These are phyloP conservation scores for Sutorius australiensis DNA, from an alignment of 768 basidiomycete genomes.

Conservation along the genomic window DNA sequence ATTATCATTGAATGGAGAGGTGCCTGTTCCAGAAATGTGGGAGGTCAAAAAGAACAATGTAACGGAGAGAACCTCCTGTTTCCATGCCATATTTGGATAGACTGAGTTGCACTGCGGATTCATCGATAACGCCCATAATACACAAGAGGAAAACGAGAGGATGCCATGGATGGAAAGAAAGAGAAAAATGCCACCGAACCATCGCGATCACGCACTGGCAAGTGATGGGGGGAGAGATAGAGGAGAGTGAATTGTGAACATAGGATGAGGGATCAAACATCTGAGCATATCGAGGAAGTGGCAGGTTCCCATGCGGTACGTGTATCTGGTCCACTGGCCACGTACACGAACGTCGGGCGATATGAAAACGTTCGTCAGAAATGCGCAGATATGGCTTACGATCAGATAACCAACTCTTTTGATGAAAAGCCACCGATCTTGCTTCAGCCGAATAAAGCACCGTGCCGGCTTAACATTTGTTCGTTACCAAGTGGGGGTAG, in stretches of 20 bases:
- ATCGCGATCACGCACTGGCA: constrained; percentile 2
- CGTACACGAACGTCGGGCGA: constrained; percentile 18
- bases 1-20: constrained; percentile 1
- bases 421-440: constrained; percentile 23
- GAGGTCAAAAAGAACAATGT: constrained; percentile 3
- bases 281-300: constrained; percentile 11
- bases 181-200: background rate
- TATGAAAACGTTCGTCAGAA: constrained; percentile 25
- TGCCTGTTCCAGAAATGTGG: constrained; percentile 2
- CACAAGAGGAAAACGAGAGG: constrained; percentile 10
- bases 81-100: constrained; percentile 19
- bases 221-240: background rate
- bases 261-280: constrained; percentile 8
- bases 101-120: constrained; percentile 6
- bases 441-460: constrained; percentile 12
- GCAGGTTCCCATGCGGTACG: constrained; percentile 14
- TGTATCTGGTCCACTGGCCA: constrained; percentile 6
- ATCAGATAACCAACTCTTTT: constrained; percentile 22
- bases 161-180: constrained; percentile 3
- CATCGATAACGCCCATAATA: constrained; percentile 15
- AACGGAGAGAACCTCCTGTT: constrained; percentile 12
- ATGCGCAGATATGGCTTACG: constrained; percentile 10
- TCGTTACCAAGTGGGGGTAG: constrained; percentile 18
- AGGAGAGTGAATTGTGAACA: constrained; percentile 1
- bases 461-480: constrained; percentile 6